A percentile compares a stretch with the other conserved stretches of the same genome.
Conservation (phyloP, 2,329 filamentous ascomycete species). For the Zalaria sp. region DNA sequence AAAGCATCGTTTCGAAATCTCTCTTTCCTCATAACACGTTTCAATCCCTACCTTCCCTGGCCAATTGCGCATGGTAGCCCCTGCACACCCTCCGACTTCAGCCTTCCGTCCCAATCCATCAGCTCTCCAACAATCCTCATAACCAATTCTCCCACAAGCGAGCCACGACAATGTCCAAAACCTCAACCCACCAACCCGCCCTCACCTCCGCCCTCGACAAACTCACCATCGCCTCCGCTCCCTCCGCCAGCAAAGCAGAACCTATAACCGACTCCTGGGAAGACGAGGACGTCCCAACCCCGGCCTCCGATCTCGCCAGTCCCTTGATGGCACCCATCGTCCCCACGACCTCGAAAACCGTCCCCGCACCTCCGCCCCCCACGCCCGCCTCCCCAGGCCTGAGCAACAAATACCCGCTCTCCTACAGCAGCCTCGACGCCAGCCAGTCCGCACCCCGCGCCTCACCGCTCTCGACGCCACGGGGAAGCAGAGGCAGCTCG, state of each 20-base stretch:
- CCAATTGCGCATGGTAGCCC: too few species aligned
- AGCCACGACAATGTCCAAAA: neutral
- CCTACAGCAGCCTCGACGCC: neutral
- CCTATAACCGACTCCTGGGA: slow-evolving; percentile 61
- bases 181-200: slow-evolving; percentile 2
- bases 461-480: slow-evolving; percentile 39
- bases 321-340: too few species aligned
- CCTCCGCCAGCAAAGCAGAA: slow-evolving; percentile 19
- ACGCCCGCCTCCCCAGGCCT: slow-evolving; percentile 47
- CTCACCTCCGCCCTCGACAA: slow-evolving; percentile 16
- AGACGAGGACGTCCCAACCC: slow-evolving; percentile 44
- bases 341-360: too few species aligned
- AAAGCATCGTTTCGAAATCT: too few species aligned
- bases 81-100: too few species aligned
- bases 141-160: too few species aligned
- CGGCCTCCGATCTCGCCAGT: slow-evolving; percentile 16
- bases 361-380: slow-evolving; percentile 45
- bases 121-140: too few species aligned
- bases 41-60: too few species aligned
- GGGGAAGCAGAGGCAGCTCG: too few species aligned
- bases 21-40: too few species aligned
- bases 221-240: slow-evolving; percentile 17
- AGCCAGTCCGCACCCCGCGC: slow-evolving; percentile 37
- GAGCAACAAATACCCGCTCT: slow-evolving; percentile 1
- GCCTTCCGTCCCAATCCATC: too few species aligned